A percentile compares a stretch with the other conserved stretches of the same genome.
These are phyloP conservation scores for Pythium monospermum DNA, from an alignment of 352 stramenopile genomes.

Conservation along the genomic window DNA sequence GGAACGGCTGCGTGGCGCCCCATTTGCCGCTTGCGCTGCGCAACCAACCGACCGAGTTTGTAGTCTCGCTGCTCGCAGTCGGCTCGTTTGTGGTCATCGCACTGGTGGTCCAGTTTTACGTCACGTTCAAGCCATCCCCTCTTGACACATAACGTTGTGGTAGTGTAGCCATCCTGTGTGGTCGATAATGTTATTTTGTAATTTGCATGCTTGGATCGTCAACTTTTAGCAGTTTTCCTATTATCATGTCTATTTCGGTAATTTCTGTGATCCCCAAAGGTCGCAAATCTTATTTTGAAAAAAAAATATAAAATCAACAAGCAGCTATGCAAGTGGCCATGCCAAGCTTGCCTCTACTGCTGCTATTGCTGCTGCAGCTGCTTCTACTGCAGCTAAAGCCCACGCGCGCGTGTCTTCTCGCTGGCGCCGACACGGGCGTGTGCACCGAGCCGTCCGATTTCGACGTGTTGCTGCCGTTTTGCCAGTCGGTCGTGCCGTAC, in stretches of 20 bases:
- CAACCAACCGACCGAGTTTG: conserved; percentile 1
- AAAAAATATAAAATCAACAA: neutral
- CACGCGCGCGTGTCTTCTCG: conserved; percentile 30
- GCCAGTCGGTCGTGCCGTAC: conserved; percentile 61
- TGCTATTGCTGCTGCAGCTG: neutral
- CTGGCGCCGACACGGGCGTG: conserved; percentile 53
- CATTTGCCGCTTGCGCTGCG: conserved; percentile 8
- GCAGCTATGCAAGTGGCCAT: no score
- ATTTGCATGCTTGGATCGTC: no score
- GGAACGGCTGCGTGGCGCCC: conserved; percentile 8
- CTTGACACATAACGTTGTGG: neutral
- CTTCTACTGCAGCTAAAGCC: neutral
- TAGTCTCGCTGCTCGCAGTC: conserved; percentile 9
- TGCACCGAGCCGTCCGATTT: conserved; percentile 61
- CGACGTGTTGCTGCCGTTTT: conserved; percentile 66
- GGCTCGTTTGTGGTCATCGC: conserved; percentile 16
- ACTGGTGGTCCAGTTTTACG: conserved; percentile 20
- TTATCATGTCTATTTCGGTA: no score
- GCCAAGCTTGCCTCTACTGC: no score
- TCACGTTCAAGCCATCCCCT: conserved; percentile 10
- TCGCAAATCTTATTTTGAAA: neutral
- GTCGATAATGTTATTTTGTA: neutral
- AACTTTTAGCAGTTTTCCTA: no score
- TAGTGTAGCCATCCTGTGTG: neutral
- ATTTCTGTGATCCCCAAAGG: neutral